Evolutionary conservation across 371 early-diverging fungal genomes (phyloP).

Genomic region (Circinella umbellata): DNA sequence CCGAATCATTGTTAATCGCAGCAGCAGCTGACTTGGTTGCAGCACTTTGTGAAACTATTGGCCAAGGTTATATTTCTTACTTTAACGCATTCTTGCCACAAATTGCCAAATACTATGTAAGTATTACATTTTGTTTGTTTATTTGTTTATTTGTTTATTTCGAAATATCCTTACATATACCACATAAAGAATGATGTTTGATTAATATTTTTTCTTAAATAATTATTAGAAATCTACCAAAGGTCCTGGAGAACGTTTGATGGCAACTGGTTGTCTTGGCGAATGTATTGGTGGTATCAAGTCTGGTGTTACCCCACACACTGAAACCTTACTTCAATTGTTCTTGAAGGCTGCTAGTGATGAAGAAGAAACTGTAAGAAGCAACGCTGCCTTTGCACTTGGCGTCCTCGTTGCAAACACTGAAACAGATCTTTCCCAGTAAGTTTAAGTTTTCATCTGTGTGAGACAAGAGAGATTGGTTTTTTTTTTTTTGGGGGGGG

Average conservation of each 20-base stretch:
- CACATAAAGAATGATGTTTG: too few species aligned
- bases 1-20: conserved; percentile 78
- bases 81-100: conserved; percentile 76
- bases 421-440: conserved; percentile 65
- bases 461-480: background rate
- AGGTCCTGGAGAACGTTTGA: conserved; percentile 77
- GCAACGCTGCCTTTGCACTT: conserved; percentile 84
- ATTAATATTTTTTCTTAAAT: too few species aligned
- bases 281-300: conserved; percentile 78
- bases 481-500: too few species aligned
- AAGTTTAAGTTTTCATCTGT: conserved; percentile 21
- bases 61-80: conserved; percentile 70
- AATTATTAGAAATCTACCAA: conserved; percentile 61
- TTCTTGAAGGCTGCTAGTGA: conserved; percentile 75
- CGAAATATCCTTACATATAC: too few species aligned
- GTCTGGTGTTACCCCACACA: conserved; percentile 70
- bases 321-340: conserved; percentile 64
- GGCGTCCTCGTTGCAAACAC: conserved; percentile 76
- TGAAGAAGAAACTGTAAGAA: conserved; percentile 78
- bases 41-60: conserved; percentile 74
- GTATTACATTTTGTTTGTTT: background rate
- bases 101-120: conserved; percentile 68
- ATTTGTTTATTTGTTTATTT: background rate
- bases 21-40: conserved; percentile 84
- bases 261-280: conserved; percentile 86